Evolutionary conservation across 192 early-diverging fungal genomes (phyloP), one percentile per base, ranked within the genome.

Genomic region (Mortierella antarctica): DNA sequence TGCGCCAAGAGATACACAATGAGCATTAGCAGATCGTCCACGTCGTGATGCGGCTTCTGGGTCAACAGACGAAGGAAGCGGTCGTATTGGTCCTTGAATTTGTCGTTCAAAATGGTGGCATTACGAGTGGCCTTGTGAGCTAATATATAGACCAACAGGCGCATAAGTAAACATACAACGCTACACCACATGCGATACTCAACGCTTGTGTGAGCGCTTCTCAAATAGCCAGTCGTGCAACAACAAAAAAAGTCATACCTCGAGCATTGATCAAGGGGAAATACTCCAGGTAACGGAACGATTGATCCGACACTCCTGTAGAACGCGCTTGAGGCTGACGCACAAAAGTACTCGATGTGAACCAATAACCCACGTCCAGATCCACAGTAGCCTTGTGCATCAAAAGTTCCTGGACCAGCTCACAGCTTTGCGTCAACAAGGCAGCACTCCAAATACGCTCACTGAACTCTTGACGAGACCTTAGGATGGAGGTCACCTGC

Each of bases 191-290:
- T 18, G 18, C 46, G 17, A 6, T 14, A 48, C 46, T 63, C 14
- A 48, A 31, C 1, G 31, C 31, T 31, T 31, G 9, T 48, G 66
- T 48, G 6, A 50, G 56, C 54, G 44, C 12, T 0, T 21, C n/a
- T 41, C 1, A 21, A 21, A 20, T 1, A 2, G 17, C 2, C 2
- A 14, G 54, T 10, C 9, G n/a, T 10, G 11, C 23, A 60, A 2
- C 58, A 60, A 60, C 7, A 40, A 9, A 64, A 64, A 41, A n/a
- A 14, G 13, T 55, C 60, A 53, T 83, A 83, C 84, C 83, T 79
- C 87, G 52, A 7, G 87, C 77, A 54, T 86, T 86, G 31, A 86
- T 62, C 39, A 88, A 40, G 13, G 87, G 87, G 50, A 82, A 83
- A 40, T 86, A 88, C 14, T 77, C 57, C 0, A 83, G 67, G 51